These are phyloP conservation scores for Elymus sibiricus DNA, from an alignment of 176 grass and related monocot species.

Conservation along the genomic window DNA sequence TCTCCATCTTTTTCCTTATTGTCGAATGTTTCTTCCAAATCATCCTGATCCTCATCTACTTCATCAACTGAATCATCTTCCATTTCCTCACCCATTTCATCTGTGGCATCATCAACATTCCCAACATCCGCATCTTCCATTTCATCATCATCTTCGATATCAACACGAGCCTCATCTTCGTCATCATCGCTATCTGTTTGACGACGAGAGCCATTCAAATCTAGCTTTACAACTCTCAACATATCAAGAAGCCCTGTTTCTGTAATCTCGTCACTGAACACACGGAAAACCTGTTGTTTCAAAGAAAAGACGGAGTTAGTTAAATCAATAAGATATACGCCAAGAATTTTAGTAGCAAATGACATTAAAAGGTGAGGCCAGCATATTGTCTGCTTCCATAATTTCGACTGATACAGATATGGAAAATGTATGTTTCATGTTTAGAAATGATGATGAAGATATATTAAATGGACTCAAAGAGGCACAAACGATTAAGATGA, in stretches of 20 bases:
- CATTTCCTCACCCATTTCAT: conserved; percentile 35
- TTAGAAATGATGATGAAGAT: not conserved
- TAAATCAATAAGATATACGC: not conserved
- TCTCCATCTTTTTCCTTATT: conserved; percentile 28
- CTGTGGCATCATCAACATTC: conserved; percentile 49
- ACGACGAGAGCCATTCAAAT: conserved; percentile 56
- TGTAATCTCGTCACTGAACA: conserved; percentile 80
- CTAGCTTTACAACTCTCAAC: conserved; percentile 85
- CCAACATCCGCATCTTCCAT: conserved; percentile 62
- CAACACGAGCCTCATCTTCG: conserved; percentile 58
- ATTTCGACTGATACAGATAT: conserved; percentile 9
- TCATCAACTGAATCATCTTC: conserved; percentile 45
- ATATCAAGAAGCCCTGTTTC: conserved; percentile 81
- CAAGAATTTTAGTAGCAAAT: not conserved
- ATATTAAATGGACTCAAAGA: not conserved
- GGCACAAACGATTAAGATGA: not conserved
- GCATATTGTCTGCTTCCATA: conserved; percentile 7
- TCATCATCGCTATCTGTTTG: conserved; percentile 62
- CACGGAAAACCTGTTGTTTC: conserved; percentile 67
- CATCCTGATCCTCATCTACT: conserved; percentile 29
- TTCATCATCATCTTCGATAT: conserved; percentile 62
- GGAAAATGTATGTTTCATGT: not conserved
- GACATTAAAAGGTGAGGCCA: not conserved
- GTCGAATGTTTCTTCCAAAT: conserved; percentile 17
- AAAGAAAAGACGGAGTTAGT: conserved; percentile 2